Percentiles rank a stretch among this genome's conserved stretches.
These are phyloP conservation scores for Pseudozyma hubeiensis DNA, from an alignment of 1,284 basidiomycete genomes.

Conservation along the genomic window DNA sequence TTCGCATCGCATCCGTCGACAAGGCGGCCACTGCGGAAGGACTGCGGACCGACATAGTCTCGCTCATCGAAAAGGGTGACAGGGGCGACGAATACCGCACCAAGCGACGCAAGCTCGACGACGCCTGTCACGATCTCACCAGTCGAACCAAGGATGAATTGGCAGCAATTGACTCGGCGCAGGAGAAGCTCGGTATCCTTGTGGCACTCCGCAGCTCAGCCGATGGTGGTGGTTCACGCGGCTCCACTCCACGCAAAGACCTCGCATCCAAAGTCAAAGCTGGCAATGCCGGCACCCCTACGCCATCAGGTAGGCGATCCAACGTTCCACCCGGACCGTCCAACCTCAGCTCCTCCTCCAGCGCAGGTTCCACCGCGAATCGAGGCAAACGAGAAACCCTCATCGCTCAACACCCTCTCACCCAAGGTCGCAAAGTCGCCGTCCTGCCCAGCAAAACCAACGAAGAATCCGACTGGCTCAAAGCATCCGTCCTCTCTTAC, in stretches of 20 bases:
- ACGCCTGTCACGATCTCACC: conserved; percentile 42
- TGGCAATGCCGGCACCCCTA: conserved; percentile 19
- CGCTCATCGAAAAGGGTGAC: conserved; percentile 39
- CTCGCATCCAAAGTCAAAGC: conserved; percentile 29
- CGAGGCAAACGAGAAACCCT: conserved; percentile 33
- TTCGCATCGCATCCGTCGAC: conserved; percentile 48
- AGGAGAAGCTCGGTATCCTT: conserved; percentile 60
- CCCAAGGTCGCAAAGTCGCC: conserved; percentile 38
- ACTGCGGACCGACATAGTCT: conserved; percentile 34
- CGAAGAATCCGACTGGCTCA: conserved; percentile 51
- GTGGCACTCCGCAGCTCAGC: conserved; percentile 53
- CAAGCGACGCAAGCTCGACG: conserved; percentile 46
- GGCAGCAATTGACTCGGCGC: conserved; percentile 51
- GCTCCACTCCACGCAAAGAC: conserved; percentile 43
- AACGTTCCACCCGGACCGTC: conserved; percentile 25
- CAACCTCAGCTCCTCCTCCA: conserved; percentile 21
- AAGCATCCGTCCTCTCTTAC: conserved; percentile 41
- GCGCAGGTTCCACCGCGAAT: conserved; percentile 11
- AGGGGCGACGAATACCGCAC: conserved; percentile 49
- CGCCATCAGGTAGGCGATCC: conserved; percentile 26
- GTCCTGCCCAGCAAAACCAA: conserved; percentile 38
- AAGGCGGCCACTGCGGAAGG: conserved; percentile 30
- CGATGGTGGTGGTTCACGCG: conserved; percentile 22
- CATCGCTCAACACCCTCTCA: conserved; percentile 42
- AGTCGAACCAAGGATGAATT: conserved; percentile 54